phyloP scores from a whole-genome alignment of 176 grass and related monocot species.

The Tillandsia fasciculata region DNA sequence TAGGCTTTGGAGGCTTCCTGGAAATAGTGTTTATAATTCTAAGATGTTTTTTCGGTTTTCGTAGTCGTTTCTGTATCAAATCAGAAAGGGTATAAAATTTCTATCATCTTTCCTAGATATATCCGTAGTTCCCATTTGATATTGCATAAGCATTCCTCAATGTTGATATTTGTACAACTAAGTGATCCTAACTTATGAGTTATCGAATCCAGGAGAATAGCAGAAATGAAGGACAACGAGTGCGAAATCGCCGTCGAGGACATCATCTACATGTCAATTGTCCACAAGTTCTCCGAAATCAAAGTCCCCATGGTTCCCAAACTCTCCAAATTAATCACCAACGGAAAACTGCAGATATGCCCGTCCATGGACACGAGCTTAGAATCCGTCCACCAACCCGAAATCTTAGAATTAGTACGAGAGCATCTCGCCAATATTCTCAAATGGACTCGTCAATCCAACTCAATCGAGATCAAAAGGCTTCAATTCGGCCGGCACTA shows the following conservation, averaged over 20 bases:
- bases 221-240: slow-evolving; percentile 47
- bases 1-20: no score
- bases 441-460: slow-evolving; percentile 48
- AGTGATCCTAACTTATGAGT: slow-evolving; percentile 13
- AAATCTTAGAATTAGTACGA: slow-evolving; percentile 38
- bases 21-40: no score
- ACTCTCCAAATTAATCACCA: slow-evolving; percentile 32
- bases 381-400: slow-evolving; percentile 42
- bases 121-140: slow-evolving; percentile 1
- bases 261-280: slow-evolving; percentile 54
- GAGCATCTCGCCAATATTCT: slow-evolving; percentile 48
- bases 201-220: slow-evolving; percentile 41
- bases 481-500: slow-evolving; percentile 36
- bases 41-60: no score
- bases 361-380: slow-evolving; percentile 44
- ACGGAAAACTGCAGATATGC: slow-evolving; percentile 43
- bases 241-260: slow-evolving; percentile 47
- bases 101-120: no score
- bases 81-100: no score
- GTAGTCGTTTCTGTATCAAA: no score
- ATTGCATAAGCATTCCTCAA: neutral
- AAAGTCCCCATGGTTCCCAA: slow-evolving; percentile 62
- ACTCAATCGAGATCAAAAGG: slow-evolving; percentile 44
- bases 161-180: slow-evolving; percentile 3
- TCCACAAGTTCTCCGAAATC: slow-evolving; percentile 50